Evolutionary conservation across 495 filamentous ascomycete species (phyloP).

Genomic region (Hypoxylon trugodes): DNA sequence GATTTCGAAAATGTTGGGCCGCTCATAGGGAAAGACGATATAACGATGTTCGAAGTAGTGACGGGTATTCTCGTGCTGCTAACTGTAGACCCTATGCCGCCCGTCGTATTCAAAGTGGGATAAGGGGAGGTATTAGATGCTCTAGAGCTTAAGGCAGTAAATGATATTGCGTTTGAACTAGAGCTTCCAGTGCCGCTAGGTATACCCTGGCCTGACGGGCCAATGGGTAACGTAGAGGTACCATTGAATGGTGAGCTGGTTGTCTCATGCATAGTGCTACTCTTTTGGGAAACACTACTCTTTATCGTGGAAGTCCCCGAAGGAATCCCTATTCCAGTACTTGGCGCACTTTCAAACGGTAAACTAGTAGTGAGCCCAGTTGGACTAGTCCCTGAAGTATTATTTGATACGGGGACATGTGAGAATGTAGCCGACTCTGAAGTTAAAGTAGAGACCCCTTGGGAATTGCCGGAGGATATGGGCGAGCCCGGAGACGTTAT

Average conservation of each 20-base stretch:
- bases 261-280: background rate
- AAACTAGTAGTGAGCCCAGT: background rate
- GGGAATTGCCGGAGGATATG: background rate
- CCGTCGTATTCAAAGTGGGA: constrained; percentile 24
- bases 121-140: constrained; percentile 8
- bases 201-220: constrained; percentile 10
- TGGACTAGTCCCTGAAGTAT: background rate
- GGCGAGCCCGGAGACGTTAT: background rate
- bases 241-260: constrained; percentile 1
- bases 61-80: constrained; percentile 3
- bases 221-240: constrained; percentile 4
- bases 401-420: constrained; percentile 7
- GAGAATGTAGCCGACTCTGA: constrained; percentile 1
- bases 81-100: constrained; percentile 1
- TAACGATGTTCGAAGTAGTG: constrained; percentile 14
- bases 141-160: background rate
- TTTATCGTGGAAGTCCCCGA: background rate
- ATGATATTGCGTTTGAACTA: background rate
- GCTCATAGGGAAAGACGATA: constrained; percentile 14
- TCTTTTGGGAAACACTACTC: background rate
- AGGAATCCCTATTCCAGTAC: background rate
- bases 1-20: constrained; percentile 17
- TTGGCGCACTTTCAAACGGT: background rate
- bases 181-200: constrained; percentile 3
- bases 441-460: background rate